phyloP scores from a whole-genome alignment of 441 rosid genomes.

The Erodium trifolium region DNA sequence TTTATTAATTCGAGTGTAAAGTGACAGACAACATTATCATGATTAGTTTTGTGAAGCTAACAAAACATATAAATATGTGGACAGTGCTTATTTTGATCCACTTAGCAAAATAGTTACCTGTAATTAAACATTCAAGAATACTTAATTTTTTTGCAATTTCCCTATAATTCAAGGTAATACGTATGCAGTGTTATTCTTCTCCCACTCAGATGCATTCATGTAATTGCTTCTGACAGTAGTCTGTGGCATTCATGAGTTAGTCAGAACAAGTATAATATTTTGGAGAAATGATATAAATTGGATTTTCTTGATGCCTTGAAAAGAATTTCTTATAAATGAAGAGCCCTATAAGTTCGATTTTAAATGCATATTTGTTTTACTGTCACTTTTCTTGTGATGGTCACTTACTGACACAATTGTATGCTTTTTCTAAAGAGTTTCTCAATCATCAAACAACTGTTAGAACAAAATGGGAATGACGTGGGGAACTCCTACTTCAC shows the following conservation, averaged over 20 bases:
- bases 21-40: neutral
- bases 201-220: constrained; percentile 9
- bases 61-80: constrained; percentile 2
- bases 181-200: constrained; percentile 1
- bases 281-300: neutral
- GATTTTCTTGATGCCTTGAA: constrained; percentile 4
- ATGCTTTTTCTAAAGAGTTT: constrained; percentile 52
- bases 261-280: neutral
- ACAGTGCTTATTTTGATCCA: neutral
- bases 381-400: constrained; percentile 3
- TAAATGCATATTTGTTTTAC: neutral
- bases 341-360: constrained; percentile 2
- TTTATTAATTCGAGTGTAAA: neutral
- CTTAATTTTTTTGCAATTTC: neutral
- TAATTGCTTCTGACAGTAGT: neutral
- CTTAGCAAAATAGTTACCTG: neutral
- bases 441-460: constrained; percentile 45
- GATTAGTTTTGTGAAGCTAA: neutral
- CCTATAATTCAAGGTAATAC: neutral
- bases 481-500: constrained; percentile 50
- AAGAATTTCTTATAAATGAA: constrained; percentile 2
- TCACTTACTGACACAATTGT: constrained; percentile 10
- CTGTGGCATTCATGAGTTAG: neutral
- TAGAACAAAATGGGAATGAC: constrained; percentile 41
- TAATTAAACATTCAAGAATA: neutral